phyloP scores from a whole-genome alignment of 2,329 filamentous ascomycete genomes.

The Claviceps sp. region DNA sequence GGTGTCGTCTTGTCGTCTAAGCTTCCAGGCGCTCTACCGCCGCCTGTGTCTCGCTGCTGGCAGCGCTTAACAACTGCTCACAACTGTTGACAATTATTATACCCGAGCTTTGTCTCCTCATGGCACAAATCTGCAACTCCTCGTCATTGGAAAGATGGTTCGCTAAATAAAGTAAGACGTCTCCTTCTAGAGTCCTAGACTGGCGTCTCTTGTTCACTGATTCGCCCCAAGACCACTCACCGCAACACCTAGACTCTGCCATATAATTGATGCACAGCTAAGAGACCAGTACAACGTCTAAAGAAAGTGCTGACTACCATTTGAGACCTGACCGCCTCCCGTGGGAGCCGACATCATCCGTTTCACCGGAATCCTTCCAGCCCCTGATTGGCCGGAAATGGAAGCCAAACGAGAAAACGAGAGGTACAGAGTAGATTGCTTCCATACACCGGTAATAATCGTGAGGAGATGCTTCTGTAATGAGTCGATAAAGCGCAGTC shows the following conservation, averaged over 20 bases:
- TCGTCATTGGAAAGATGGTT: background rate
- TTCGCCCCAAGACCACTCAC: background rate
- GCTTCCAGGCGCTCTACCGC: no score
- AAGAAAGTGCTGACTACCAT: conserved; percentile 4
- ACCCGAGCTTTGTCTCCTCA: no score
- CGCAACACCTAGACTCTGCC: background rate
- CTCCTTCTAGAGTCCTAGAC: no score
- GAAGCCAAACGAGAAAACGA: background rate
- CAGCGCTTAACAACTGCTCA: no score
- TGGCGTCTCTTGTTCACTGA: background rate
- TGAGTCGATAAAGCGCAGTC: background rate
- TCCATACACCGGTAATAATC: background rate
- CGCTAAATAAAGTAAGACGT: background rate
- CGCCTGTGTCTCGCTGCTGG: no score
- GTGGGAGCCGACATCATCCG: background rate
- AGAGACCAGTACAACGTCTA: conserved; percentile 18
- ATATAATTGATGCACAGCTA: background rate
- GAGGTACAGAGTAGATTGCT: no score
- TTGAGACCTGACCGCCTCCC: background rate
- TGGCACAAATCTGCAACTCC: no score
- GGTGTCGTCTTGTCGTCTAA: no score
- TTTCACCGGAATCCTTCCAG: background rate
- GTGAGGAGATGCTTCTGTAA: background rate
- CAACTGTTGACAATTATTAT: no score
- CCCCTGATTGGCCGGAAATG: background rate